Evolutionary conservation across 2,329 filamentous ascomycete genomes (phyloP).

Genomic region (Zymoseptoria pseudotritici): DNA sequence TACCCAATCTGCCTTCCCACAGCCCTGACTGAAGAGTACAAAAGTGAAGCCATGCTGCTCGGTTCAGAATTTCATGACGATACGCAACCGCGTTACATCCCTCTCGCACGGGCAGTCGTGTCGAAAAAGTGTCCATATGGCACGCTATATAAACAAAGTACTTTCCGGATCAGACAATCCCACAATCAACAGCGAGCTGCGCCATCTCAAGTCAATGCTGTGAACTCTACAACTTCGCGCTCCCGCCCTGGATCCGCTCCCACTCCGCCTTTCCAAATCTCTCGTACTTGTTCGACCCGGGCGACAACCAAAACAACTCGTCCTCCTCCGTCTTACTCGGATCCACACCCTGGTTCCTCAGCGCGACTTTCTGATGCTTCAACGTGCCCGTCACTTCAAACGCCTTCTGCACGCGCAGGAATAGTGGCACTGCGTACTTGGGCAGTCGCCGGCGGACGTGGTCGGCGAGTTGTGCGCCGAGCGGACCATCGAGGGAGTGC

Average conservation of each 20-base stretch:
- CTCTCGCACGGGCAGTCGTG: background rate
- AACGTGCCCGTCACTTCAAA: constrained; percentile 71
- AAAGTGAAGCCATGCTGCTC: no score
- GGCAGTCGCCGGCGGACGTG: constrained; percentile 57
- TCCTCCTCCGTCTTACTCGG: constrained; percentile 47
- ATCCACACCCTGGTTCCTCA: constrained; percentile 68
- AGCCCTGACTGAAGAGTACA: background rate
- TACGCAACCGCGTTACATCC: no score
- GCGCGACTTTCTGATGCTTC: constrained; percentile 74
- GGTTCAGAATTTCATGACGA: no score
- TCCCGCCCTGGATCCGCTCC: constrained; percentile 57
- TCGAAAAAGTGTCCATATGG: background rate
- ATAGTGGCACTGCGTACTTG: constrained; percentile 68
- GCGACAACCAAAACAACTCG: constrained; percentile 59
- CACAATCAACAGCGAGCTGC: background rate
- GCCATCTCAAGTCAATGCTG: background rate
- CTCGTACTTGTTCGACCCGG: constrained; percentile 53
- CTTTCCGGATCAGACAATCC: background rate
- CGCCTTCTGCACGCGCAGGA: constrained; percentile 58
- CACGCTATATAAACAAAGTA: background rate
- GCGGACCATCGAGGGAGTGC: constrained; percentile 26
- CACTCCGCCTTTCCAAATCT: constrained; percentile 62
- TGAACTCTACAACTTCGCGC: constrained; percentile 62
- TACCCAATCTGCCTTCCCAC: background rate
- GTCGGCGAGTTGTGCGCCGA: constrained; percentile 47